Conservation (phyloP, 2,329 filamentous ascomycete species). For the Claviceps sp. region DNA sequence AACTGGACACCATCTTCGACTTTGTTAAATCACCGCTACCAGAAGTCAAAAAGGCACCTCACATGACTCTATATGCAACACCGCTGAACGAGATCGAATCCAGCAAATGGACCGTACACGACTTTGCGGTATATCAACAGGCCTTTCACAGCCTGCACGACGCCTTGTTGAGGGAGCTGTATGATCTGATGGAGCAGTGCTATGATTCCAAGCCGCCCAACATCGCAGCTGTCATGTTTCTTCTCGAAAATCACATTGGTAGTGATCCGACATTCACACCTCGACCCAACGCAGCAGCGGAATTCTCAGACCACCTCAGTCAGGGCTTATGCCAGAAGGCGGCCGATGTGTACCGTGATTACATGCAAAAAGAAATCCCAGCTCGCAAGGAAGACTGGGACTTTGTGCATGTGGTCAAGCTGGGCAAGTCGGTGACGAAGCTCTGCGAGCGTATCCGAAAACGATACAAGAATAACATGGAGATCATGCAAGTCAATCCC, state of each 20-base stretch:
- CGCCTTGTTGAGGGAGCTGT: slow-evolving; percentile 72
- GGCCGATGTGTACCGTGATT: slow-evolving; percentile 62
- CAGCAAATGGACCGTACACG: slow-evolving; percentile 54
- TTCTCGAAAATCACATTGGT: slow-evolving; percentile 73
- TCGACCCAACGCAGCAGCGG: slow-evolving; percentile 53
- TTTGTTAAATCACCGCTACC: slow-evolving; percentile 60
- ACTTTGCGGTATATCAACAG: slow-evolving; percentile 59
- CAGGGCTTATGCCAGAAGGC: slow-evolving; percentile 63
- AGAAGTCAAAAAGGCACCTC: slow-evolving; percentile 50
- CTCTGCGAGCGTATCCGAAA: slow-evolving; percentile 84
- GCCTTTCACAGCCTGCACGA: slow-evolving; percentile 66
- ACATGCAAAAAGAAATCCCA: slow-evolving; percentile 70
- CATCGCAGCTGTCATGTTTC: slow-evolving; percentile 63
- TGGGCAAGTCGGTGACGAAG: slow-evolving; percentile 75
- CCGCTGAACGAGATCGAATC: slow-evolving; percentile 42
- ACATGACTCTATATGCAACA: slow-evolving; percentile 36
- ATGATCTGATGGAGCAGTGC: slow-evolving; percentile 72
- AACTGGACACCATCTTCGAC: slow-evolving; percentile 71
- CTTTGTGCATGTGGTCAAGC: slow-evolving; percentile 76
- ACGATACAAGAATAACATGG: slow-evolving; percentile 74
- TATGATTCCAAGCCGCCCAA: slow-evolving; percentile 81
- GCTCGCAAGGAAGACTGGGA: slow-evolving; percentile 74
- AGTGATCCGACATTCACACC: slow-evolving; percentile 63
- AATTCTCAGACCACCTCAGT: slow-evolving; percentile 60
- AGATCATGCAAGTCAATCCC: slow-evolving; percentile 63